A percentile compares a stretch with the other conserved stretches of the same genome.
Evolutionary conservation across 768 basidiomycete genomes (phyloP).

Genomic region (Russula virescens): DNA sequence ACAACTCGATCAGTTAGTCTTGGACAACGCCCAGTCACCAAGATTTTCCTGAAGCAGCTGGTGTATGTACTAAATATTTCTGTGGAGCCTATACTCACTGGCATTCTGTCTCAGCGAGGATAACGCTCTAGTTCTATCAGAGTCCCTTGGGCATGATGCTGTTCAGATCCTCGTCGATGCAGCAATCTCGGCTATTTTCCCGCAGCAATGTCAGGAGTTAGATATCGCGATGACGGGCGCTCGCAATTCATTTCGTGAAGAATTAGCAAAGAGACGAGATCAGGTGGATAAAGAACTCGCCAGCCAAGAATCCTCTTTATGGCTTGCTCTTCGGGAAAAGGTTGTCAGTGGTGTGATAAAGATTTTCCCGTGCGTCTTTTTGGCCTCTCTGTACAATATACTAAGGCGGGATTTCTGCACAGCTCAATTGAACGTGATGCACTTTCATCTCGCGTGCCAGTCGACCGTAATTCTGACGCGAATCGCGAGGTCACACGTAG

Average conservation of each 20-base stretch:
- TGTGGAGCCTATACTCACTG: too few species aligned
- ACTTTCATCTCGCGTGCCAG: background rate
- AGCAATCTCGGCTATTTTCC: background rate
- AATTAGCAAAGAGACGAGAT: background rate
- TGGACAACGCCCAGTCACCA: accelerated
- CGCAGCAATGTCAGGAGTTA: background rate
- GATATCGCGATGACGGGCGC: background rate
- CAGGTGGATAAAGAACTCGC: background rate
- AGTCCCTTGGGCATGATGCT: background rate
- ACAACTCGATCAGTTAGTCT: background rate
- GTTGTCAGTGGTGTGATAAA: background rate
- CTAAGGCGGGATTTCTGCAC: background rate
- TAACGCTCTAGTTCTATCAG: background rate
- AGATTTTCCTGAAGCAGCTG: background rate
- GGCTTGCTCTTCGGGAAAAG: background rate
- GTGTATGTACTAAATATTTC: background rate
- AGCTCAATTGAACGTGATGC: background rate
- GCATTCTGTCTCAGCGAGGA: background rate
- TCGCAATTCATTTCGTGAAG: background rate
- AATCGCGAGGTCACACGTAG: background rate
- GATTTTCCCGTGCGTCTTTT: constrained; percentile 3
- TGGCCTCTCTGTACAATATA: background rate
- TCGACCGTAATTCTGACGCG: background rate
- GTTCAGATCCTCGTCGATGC: background rate
- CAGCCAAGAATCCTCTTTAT: background rate